A percentile compares a stretch with the other conserved stretches of the same genome.
These are phyloP conservation scores for Septoria petroselini DNA, from an alignment of 2,329 filamentous ascomycete species.

Conservation along the genomic window DNA sequence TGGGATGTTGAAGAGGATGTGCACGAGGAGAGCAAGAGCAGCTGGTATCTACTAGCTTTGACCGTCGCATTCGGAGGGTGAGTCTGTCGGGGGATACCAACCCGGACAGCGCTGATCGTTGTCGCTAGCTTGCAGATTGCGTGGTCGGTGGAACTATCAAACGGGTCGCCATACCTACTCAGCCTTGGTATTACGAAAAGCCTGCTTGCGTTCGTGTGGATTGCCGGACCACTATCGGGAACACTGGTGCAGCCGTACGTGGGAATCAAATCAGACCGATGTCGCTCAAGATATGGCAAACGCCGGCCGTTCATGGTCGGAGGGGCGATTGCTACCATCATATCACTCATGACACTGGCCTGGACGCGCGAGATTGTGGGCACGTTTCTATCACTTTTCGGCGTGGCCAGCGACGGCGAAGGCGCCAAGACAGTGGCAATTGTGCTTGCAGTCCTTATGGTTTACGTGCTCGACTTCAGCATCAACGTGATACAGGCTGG, in stretches of 20 bases:
- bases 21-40: constrained; percentile 61
- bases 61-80: constrained; percentile 78
- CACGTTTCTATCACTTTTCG: constrained; percentile 66
- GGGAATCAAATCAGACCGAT: constrained; percentile 53
- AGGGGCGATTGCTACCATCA: constrained; percentile 49
- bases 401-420: constrained; percentile 62
- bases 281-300: constrained; percentile 49
- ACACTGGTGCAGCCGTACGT: constrained; percentile 55
- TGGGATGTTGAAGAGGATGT: constrained; percentile 42
- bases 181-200: constrained; percentile 54
- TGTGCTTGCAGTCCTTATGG: constrained; percentile 74
- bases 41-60: constrained; percentile 80
- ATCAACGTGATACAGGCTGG: constrained; percentile 95
- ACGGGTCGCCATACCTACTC: constrained; percentile 67
- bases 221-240: constrained; percentile 55
- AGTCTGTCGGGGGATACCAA: constrained; percentile 4
- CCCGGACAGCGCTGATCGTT: constrained; percentile 5
- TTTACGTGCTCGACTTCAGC: constrained; percentile 88
- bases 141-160: constrained; percentile 92
- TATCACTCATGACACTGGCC: constrained; percentile 50
- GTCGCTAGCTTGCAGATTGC: constrained; percentile 72
- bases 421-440: constrained; percentile 67
- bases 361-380: constrained; percentile 57
- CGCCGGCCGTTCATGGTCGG: constrained; percentile 53
- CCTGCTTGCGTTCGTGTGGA: constrained; percentile 53